A percentile compares a stretch with the other conserved stretches of the same genome.
Evolutionary conservation across 179 eudicot genomes (phyloP).

Genomic region (Spergularia azorica): DNA sequence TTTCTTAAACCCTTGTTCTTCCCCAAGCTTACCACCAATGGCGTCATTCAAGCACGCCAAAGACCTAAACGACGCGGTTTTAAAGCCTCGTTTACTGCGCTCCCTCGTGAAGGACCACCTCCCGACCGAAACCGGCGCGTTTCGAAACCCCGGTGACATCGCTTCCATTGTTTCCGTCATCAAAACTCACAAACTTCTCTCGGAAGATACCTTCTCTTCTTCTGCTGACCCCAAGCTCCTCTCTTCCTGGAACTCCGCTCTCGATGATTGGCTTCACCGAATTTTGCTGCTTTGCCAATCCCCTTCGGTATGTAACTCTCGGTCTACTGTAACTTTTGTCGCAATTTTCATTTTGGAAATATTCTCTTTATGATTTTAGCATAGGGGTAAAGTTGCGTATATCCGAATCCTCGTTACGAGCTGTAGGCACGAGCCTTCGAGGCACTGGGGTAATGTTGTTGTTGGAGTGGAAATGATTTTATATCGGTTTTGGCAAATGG

Average conservation of each 20-base stretch:
- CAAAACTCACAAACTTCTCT: constrained; percentile 57
- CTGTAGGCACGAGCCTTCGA: no score
- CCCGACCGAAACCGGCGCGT: constrained; percentile 52
- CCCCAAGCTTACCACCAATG: constrained; percentile 30
- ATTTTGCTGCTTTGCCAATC: constrained; percentile 49
- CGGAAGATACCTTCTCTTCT: constrained; percentile 34
- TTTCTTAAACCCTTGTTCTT: background rate
- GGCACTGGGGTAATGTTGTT: no score
- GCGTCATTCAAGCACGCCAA: constrained; percentile 45
- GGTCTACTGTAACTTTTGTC: background rate
- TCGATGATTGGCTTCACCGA: constrained; percentile 72
- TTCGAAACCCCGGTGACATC: constrained; percentile 47
- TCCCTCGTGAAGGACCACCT: constrained; percentile 49
- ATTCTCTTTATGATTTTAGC: background rate
- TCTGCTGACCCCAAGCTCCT: constrained; percentile 34
- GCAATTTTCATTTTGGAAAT: background rate
- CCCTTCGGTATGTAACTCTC: constrained; percentile 42
- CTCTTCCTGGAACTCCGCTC: constrained; percentile 59
- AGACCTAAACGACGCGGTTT: constrained; percentile 57
- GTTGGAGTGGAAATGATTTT: no score
- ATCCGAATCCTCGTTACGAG: no score
- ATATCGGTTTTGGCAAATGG: no score
- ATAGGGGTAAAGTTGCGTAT: background rate
- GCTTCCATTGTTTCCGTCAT: constrained; percentile 48
- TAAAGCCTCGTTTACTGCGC: constrained; percentile 66